Conservation (phyloP, 2,329 filamentous ascomycete genomes). For the Neofusicoccum kwambonambiense region DNA sequence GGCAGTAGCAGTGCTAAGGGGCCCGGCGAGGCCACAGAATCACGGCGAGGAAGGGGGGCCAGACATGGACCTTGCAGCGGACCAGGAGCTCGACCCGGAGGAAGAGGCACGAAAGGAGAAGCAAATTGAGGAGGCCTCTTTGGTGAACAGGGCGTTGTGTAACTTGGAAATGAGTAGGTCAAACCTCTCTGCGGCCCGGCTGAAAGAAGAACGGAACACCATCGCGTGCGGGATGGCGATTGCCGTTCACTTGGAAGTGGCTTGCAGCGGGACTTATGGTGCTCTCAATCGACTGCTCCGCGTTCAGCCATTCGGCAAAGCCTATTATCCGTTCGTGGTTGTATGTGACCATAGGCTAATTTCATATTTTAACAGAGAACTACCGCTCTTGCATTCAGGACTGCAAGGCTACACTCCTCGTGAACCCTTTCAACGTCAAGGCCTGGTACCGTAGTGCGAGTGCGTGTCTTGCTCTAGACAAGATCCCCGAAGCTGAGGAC, state of each 20-base stretch:
- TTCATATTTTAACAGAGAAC: conserved; percentile 58
- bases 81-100: conserved; percentile 52
- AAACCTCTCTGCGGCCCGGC: background rate
- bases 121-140: conserved; percentile 69
- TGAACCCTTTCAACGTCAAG: conserved; percentile 82
- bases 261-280: background rate
- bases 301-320: background rate
- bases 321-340: background rate
- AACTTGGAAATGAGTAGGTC: conserved; percentile 74
- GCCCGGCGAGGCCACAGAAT: conserved; percentile 55
- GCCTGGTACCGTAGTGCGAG: conserved; percentile 82
- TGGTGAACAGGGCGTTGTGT: conserved; percentile 86
- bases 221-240: background rate
- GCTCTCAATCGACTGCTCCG: background rate
- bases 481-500: conserved; percentile 76
- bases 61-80: conserved; percentile 42
- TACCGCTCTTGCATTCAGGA: conserved; percentile 84
- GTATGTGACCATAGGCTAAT: background rate
- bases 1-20: conserved; percentile 70
- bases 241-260: background rate
- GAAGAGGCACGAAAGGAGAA: conserved; percentile 62
- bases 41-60: conserved; percentile 48
- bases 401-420: conserved; percentile 72
- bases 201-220: background rate
- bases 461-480: conserved; percentile 76